Evolutionary conservation across 2,329 filamentous ascomycete species (phyloP).

Genomic region (Botrytis paeoniae): DNA sequence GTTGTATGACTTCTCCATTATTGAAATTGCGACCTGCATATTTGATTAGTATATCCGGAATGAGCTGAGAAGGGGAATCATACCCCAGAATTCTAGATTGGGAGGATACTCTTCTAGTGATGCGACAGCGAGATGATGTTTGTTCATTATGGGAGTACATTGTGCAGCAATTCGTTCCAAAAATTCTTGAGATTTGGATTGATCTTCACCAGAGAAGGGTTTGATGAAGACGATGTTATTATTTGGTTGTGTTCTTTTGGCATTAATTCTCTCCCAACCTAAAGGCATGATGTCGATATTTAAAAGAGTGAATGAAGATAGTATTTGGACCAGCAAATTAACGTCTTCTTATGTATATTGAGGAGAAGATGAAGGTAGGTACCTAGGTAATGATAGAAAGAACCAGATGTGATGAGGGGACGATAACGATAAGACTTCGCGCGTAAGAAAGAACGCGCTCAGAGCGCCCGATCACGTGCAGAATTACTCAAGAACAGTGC

Average conservation of each 20-base stretch:
- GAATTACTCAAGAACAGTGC: background rate
- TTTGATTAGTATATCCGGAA: background rate
- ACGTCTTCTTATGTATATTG: background rate
- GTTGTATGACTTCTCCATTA: slow-evolving; percentile 79
- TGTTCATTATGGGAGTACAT: slow-evolving; percentile 70
- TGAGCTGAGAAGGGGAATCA: background rate
- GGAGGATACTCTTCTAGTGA: slow-evolving; percentile 78
- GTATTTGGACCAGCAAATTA: background rate
- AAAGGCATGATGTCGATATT: slow-evolving; percentile 58
- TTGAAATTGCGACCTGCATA: slow-evolving; percentile 83
- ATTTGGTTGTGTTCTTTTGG: slow-evolving; percentile 71
- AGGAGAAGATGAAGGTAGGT: background rate
- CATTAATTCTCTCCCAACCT: slow-evolving; percentile 76
- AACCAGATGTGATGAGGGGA: background rate
- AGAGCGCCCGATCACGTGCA: background rate
- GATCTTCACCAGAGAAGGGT: slow-evolving; percentile 63
- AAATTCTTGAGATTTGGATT: slow-evolving; percentile 64
- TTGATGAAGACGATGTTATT: slow-evolving; percentile 82
- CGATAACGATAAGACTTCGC: slow-evolving; percentile 2
- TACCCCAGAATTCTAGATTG: slow-evolving; percentile 69
- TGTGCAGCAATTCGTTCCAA: slow-evolving; percentile 76
- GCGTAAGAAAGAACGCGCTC: background rate
- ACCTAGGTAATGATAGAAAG: background rate
- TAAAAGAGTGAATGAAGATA: background rate
- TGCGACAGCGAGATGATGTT: slow-evolving; percentile 61